Base-by-base conservation (phyloP, 305 asterid genomes). In the Fraxinus velutina region DNA sequence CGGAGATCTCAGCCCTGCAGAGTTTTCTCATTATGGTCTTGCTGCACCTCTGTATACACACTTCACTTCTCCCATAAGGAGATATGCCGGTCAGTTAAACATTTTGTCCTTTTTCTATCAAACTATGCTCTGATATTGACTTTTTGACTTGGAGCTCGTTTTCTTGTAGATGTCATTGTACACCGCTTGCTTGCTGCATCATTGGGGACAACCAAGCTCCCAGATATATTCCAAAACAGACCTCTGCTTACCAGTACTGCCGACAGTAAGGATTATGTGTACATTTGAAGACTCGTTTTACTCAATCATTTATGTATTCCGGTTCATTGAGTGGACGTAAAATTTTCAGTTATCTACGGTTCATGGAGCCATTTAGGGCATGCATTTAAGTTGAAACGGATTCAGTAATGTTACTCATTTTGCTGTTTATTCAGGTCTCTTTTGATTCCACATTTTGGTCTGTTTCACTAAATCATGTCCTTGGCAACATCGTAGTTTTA, bases 111-210 rank as follows among this genome's bases (percentile, higher is more conserved):
- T 39, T 57, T 81, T 79, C 80, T 57, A 36, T 83, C 76, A 70
- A 62, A 29, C 82, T 76, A 60, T 83, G 80, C 78, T 77, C 73
- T 73, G 34, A 76, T 57, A 57, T 55, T 62, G 78, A 77, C 60
- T 62, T 60, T 36, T 75, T 80, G 68, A 75, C 73, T 37, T 78
- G 83, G 62, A 86, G 60, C 83, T 83, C 78, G 10, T 88, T 57
- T 75, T 80, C 82, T 82, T 89, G 78, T 78, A 96, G 99, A 96
- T 91, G 98, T 93, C 84, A 88, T 92, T 81, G 98, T 93, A 77
- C 99, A 94, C 80, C 92, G 98, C 50, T 88, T 96, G 90, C 97
- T 96, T 73, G 98, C 99, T 88, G 98, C 99, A 55, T 91, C 99
- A 79, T 86, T 96, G 94, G 98, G 97, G 66, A 94, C 92, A 88